These are phyloP conservation scores for Alternaria viburni DNA, from an alignment of 2,329 filamentous ascomycete genomes.

Conservation along the genomic window DNA sequence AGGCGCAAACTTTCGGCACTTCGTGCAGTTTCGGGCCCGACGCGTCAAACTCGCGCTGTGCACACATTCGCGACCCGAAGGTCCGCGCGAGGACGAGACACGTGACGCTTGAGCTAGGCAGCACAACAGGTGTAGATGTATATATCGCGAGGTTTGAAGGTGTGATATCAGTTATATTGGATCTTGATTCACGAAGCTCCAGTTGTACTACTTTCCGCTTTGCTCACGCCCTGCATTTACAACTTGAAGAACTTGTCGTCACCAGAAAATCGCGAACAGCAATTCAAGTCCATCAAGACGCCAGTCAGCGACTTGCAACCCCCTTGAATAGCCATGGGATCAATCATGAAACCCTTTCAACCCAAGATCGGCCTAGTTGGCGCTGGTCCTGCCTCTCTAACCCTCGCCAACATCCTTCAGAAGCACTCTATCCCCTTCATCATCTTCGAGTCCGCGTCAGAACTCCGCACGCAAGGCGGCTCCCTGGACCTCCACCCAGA, in stretches of 20 bases:
- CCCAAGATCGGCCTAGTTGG: conserved; percentile 47
- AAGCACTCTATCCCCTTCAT: conserved; percentile 55
- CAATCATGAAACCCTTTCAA: background rate
- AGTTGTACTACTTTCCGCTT: too few species aligned
- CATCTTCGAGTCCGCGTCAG: conserved; percentile 53
- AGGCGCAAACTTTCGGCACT: background rate
- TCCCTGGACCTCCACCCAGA: conserved; percentile 61
- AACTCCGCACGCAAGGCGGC: conserved; percentile 45
- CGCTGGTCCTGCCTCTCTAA: conserved; percentile 54
- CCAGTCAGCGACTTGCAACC: background rate
- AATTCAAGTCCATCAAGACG: background rate
- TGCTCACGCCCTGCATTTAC: background rate
- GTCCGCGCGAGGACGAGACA: background rate
- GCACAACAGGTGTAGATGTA: background rate
- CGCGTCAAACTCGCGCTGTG: background rate
- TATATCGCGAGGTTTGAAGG: background rate
- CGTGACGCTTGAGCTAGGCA: background rate
- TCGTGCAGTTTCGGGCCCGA: background rate
- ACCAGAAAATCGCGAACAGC: background rate
- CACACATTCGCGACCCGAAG: background rate
- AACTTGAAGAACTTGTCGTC: background rate
- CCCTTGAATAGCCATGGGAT: background rate
- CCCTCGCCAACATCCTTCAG: conserved; percentile 60
- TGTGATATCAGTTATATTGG: background rate
- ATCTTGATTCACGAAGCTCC: background rate